Evolutionary conservation across 805 yeast genomes (phyloP).

Genomic region (Candida wancherniae): DNA sequence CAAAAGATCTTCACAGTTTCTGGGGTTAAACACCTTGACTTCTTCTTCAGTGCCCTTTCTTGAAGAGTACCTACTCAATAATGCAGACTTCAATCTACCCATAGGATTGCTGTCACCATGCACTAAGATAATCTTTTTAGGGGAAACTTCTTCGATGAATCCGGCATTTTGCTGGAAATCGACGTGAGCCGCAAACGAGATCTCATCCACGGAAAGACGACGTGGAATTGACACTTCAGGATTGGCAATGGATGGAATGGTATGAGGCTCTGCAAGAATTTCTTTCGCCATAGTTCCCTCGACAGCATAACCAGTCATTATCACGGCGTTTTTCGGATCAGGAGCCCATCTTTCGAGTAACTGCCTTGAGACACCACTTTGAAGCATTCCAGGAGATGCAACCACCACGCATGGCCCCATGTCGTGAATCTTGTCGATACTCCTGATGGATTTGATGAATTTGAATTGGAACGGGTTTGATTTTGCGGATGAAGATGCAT

Average conservation of each 20-base stretch:
- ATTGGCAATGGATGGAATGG: conserved; percentile 78
- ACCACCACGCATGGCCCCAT: conserved; percentile 93
- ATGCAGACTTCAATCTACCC: conserved; percentile 94
- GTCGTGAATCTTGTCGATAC: conserved; percentile 82
- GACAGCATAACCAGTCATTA: conserved; percentile 94
- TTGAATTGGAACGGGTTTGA: conserved; percentile 86
- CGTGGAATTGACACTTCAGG: conserved; percentile 85
- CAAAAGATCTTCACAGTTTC: conserved; percentile 76
- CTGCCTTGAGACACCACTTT: conserved; percentile 90
- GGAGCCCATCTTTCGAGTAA: conserved; percentile 96
- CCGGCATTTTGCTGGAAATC: conserved; percentile 91
- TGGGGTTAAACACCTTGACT: conserved; percentile 86
- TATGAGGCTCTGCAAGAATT: conserved; percentile 79
- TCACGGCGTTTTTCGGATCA: conserved; percentile 81
- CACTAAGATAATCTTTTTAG: conserved; percentile 81
- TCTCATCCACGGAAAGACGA: conserved; percentile 81
- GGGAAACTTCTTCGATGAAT: conserved; percentile 83
- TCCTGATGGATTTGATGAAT: conserved; percentile 72
- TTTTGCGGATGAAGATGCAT: conserved; percentile 34
- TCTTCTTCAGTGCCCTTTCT: conserved; percentile 84
- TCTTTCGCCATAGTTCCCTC: conserved; percentile 98
- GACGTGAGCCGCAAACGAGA: conserved; percentile 99
- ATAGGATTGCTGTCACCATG: conserved; percentile 98
- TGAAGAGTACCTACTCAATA: conserved; percentile 77
- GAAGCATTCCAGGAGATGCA: conserved; percentile 98